phyloP scores from a whole-genome alignment of 2,329 filamentous ascomycete genomes.

The Exutisphaerella laricina region DNA sequence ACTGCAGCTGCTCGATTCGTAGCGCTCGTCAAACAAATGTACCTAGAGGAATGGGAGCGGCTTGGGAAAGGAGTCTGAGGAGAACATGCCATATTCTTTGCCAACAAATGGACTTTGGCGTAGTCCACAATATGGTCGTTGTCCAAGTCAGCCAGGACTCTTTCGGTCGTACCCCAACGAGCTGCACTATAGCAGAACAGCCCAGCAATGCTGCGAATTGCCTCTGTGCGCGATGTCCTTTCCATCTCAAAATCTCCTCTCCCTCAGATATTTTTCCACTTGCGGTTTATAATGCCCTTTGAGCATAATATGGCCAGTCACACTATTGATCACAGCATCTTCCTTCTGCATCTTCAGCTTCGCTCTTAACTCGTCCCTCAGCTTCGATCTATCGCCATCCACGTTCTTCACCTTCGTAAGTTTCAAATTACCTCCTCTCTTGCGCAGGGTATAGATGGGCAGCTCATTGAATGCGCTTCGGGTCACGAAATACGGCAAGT shows the following conservation, averaged over 20 bases:
- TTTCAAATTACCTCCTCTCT: slow-evolving; percentile 69
- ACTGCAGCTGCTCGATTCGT: no score
- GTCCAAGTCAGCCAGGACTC: no score
- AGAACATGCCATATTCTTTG: no score
- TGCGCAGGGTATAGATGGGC: slow-evolving; percentile 68
- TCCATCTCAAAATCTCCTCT: slow-evolving; percentile 34
- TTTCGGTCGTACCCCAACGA: no score
- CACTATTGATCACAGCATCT: slow-evolving; percentile 52
- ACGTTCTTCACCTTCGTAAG: slow-evolving; percentile 73
- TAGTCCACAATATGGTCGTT: no score
- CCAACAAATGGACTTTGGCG: no score
- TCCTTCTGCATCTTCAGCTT: slow-evolving; percentile 46
- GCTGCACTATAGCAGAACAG: no score
- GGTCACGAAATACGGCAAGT: slow-evolving; percentile 62
- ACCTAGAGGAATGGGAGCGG: no score
- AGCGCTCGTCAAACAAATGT: no score
- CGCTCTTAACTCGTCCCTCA: slow-evolving; percentile 59
- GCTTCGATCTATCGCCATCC: slow-evolving; percentile 61
- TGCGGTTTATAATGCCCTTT: slow-evolving; percentile 42
- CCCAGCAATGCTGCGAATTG: no score
- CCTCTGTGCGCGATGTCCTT: no score
- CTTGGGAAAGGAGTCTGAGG: no score
- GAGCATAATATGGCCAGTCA: slow-evolving; percentile 69
- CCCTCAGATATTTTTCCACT: slow-evolving; percentile 34
- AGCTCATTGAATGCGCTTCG: slow-evolving; percentile 66